phyloP scores from a whole-genome alignment of 352 stramenopile genomes.

The Phytophthora sojae region DNA sequence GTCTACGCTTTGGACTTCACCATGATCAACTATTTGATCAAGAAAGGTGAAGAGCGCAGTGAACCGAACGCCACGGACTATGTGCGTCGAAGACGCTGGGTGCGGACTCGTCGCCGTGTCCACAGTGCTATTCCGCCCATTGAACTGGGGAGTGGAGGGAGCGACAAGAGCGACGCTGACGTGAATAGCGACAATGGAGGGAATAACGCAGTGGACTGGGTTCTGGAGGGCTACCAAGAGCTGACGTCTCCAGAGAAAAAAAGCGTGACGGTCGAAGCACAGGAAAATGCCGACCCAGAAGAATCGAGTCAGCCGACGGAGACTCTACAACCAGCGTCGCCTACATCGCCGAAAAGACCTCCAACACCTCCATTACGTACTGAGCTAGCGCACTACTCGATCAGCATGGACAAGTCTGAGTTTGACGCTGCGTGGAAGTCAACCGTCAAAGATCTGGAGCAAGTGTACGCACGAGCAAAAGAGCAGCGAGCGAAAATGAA shows the following conservation, averaged over 20 bases:
- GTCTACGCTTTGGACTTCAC: conserved; percentile 84
- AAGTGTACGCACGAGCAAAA: conserved; percentile 58
- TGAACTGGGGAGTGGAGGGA: background rate
- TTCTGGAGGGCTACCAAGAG: conserved; percentile 41
- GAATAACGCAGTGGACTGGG: conserved; percentile 22
- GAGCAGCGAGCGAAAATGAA: conserved; percentile 50
- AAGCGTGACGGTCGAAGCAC: background rate
- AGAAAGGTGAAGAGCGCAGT: conserved; percentile 61
- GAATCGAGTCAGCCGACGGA: conserved; percentile 1
- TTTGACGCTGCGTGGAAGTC: conserved; percentile 63
- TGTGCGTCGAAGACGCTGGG: conserved; percentile 71
- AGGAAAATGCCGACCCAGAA: conserved; percentile 17
- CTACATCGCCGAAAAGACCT: conserved; percentile 1
- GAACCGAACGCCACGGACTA: conserved; percentile 71
- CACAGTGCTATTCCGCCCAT: conserved; percentile 15
- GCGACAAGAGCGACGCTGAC: conserved; percentile 21
- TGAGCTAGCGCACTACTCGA: conserved; percentile 44
- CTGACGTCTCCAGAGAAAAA: conserved; percentile 24
- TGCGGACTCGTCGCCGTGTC: conserved; percentile 59
- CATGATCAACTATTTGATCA: conserved; percentile 77
- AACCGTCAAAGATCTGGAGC: conserved; percentile 55
- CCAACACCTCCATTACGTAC: conserved; percentile 3
- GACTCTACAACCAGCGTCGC: background rate
- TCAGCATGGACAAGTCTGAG: conserved; percentile 60
- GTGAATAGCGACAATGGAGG: conserved; percentile 37